Evolutionary conservation across 208 protist species (phyloP), one percentile per base, ranked within the genome.

Genomic region (Trypanosoma congolense): DNA sequence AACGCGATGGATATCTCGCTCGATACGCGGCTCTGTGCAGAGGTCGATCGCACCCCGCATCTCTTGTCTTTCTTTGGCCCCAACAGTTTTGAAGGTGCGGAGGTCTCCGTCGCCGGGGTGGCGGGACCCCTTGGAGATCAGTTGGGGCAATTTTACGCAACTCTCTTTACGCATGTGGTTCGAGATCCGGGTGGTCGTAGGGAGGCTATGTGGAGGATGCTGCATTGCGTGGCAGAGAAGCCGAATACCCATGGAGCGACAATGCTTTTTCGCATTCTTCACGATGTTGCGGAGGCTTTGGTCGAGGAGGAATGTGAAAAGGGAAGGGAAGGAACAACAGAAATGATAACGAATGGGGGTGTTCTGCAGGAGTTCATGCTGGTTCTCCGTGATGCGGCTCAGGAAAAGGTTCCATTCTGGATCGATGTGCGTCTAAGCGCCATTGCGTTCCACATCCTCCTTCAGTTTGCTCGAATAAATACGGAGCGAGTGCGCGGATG

Each of bases 381-480:
- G 21, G 2, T 79, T 21, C 51, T 95, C 61, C 65, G 70, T 9
- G 80, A 87, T 49, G 68, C 61, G 4, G 62, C 84, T 33, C 80
- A 92, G 59, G 80, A 92, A 33, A 88, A 83, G 65, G 69, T 83
- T n/a, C 74, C 81, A 10, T 88, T 80, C 42, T 95, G 88, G 83
- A 70, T 95, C 22, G 80, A 90, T 50, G 80, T 88, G 21, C 84
- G 88, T 38, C 52, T 90, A 21, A 83, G 73, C 19, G 77, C 71
- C 0, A 75, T 92, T 26, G 28, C 77, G 31, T 89, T 92, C 52
- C 65, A 65, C 12, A 54, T 73, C 3, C 65, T 95, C 49, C 58
- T 87, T 16, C 71, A 80, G 38, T 74, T 92, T 35, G 75, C 71
- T 10, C 69, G 69, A 3, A 65, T 88, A 18, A 59, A 84, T 30